Conservation (phyloP, 805 yeast genomes). For the Candida morakotiae region DNA sequence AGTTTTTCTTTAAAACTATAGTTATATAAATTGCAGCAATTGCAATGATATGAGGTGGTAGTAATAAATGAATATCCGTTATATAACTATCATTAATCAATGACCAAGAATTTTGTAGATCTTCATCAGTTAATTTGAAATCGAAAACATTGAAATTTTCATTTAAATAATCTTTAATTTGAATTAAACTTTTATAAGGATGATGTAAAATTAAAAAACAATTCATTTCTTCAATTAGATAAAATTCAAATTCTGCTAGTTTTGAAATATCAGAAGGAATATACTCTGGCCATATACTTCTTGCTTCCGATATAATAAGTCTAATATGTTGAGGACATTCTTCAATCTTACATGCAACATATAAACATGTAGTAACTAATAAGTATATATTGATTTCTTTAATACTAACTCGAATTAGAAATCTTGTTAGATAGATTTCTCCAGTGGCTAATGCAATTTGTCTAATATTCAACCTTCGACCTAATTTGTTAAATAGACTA, state of each 20-base stretch:
- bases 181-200: slow-evolving; percentile 63
- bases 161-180: slow-evolving; percentile 43
- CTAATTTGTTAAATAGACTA: slow-evolving; percentile 67
- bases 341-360: slow-evolving; percentile 89
- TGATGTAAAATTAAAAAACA: slow-evolving; percentile 69
- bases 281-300: slow-evolving; percentile 91
- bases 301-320: slow-evolving; percentile 75
- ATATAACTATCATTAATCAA: slow-evolving; percentile 84
- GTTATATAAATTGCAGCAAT: slow-evolving; percentile 78
- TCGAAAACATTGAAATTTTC: slow-evolving; percentile 24
- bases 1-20: slow-evolving; percentile 48
- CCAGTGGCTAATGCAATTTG: slow-evolving; percentile 88
- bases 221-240: slow-evolving; percentile 82
- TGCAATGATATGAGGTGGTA: slow-evolving; percentile 89
- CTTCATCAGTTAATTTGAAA: slow-evolving; percentile 50
- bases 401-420: slow-evolving; percentile 65
- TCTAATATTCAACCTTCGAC: slow-evolving; percentile 70
- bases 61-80: slow-evolving; percentile 77
- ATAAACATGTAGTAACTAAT: slow-evolving; percentile 78
- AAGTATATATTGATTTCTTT: slow-evolving; percentile 81
- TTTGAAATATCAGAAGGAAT: slow-evolving; percentile 89
- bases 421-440: slow-evolving; percentile 78
- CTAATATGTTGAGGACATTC: slow-evolving; percentile 94
- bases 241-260: slow-evolving; percentile 93
- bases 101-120: slow-evolving; percentile 84